Base-by-base conservation (phyloP, 2,329 filamentous ascomycete species). In the Neoarthrinium moseri region DNA sequence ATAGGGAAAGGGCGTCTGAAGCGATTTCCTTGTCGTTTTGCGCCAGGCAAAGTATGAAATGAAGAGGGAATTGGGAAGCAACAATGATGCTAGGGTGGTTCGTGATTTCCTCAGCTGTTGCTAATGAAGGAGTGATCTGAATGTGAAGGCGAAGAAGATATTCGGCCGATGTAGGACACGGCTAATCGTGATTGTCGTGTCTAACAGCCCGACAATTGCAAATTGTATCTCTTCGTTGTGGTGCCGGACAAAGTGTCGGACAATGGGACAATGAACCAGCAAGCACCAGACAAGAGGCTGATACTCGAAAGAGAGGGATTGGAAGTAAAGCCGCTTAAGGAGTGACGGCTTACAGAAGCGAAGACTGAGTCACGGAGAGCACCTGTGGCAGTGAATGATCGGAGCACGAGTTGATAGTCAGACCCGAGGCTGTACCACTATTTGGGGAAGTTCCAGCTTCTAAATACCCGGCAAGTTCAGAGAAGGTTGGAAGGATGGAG, bases 261-360 rank as follows among this genome's bases (percentile, higher is more conserved):
- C 8, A 24, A 26, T 17, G 18, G 18, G 27, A 42, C 37, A 41
- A 42, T 35, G 33, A 41, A 34, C 6, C 22, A 41, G 22, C 12
- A 24, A 20, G 13, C 21, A 30, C 36, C 43, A 37, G 24, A 12
- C 33, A 13, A n/a, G 20, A 33, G 58, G 20, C 20, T n/a, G 27
- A 15, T n/a, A 21, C 18, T 49, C 53, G 49, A 39, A 56, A 51
- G 37, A 52, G 57, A 59, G 56, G 61, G 48, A 26, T 51, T 37
- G 13, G 38, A 49, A 49, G 34, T 33, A 45, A 37, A 47, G 54
- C 50, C 54, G 56, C 54, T 48, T 59, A 65, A 66, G 51, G 63
- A 67, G 53, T 45, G 64, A 65, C 59, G 55, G 54, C 51, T 51
- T 35, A 35, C 33, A 35, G 29, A 47, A 49, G 45, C 36, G 51